These are phyloP conservation scores for Penicillium turbatum DNA, from an alignment of 495 filamentous ascomycete genomes.

Conservation along the genomic window DNA sequence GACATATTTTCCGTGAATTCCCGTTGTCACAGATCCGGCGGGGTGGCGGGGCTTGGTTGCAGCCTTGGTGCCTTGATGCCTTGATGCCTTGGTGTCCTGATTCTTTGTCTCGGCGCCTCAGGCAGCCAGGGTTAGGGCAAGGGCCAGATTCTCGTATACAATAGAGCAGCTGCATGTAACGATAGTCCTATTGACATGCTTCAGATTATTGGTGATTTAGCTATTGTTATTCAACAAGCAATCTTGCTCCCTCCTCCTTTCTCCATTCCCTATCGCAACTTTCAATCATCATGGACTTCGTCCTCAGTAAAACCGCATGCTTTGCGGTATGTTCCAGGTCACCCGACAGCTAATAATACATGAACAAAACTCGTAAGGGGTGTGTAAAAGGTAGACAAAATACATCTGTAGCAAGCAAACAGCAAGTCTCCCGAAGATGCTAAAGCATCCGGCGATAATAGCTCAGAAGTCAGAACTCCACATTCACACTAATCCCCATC, in stretches of 20 bases:
- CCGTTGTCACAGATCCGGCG: constrained; percentile 9
- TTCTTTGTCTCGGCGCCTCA: not conserved
- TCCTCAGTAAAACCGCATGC: not conserved
- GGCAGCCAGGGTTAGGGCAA: constrained; percentile 6
- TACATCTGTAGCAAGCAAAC: not conserved
- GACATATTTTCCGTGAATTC: constrained; percentile 5
- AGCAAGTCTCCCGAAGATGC: not conserved
- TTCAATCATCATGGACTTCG: too few relatives aligned
- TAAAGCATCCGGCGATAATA: not conserved
- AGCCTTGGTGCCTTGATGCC: constrained; percentile 6
- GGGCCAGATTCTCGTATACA: too few relatives aligned
- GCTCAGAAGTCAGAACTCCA: not conserved
- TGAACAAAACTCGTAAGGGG: not conserved
- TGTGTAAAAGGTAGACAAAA: not conserved
- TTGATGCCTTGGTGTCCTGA: constrained; percentile 1
- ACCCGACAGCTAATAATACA: not conserved
- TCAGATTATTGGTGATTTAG: too few relatives aligned
- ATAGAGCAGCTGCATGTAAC: too few relatives aligned
- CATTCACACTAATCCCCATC: constrained; percentile 12
- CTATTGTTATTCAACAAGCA: too few relatives aligned
- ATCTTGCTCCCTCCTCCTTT: too few relatives aligned
- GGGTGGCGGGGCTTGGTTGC: constrained; percentile 8
- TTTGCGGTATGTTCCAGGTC: not conserved
- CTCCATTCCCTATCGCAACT: too few relatives aligned
- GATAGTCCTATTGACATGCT: too few relatives aligned